Percentiles rank a stretch among this genome's conserved stretches.
These are phyloP conservation scores for Trichoderma sp. DNA, from an alignment of 2,329 filamentous ascomycete genomes.

Conservation along the genomic window DNA sequence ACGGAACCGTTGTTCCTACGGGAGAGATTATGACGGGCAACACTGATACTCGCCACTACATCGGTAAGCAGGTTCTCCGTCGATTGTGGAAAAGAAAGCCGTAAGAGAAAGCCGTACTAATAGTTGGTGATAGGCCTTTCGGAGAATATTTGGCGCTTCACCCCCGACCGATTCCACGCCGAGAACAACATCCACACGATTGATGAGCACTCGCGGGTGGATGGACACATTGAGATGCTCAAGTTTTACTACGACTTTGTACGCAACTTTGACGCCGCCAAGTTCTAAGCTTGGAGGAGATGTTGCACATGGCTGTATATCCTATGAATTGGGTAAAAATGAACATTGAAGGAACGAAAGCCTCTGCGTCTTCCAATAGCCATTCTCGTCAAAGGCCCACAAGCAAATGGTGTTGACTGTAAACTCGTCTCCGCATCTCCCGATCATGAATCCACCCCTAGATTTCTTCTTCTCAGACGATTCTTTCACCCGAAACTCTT, in stretches of 20 bases:
- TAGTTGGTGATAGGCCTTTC: conserved; percentile 30
- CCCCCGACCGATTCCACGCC: conserved; percentile 39
- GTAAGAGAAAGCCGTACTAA: conserved; percentile 34
- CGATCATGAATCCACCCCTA: no score
- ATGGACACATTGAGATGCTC: conserved; percentile 45
- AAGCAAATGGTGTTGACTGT: no score
- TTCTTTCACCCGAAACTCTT: no score
- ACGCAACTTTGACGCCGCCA: conserved; percentile 47
- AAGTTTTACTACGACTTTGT: conserved; percentile 50
- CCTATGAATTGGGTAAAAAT: no score
- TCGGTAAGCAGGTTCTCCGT: conserved; percentile 36
- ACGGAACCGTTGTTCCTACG: conserved; percentile 56
- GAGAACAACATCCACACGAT: conserved; percentile 46
- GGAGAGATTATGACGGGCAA: conserved; percentile 50
- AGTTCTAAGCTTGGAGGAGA: background rate
- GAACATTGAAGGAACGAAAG: no score
- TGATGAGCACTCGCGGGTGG: conserved; percentile 46
- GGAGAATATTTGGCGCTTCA: conserved; percentile 45
- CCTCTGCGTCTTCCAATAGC: no score
- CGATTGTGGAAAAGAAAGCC: fast-evolving
- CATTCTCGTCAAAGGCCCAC: no score
- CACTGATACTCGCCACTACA: conserved; percentile 48
- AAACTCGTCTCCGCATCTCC: no score
- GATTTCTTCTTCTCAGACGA: no score
- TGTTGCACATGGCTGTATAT: background rate